Conservation (phyloP, 805 yeast genomes). For the Saccharomycopsis malanga region DNA sequence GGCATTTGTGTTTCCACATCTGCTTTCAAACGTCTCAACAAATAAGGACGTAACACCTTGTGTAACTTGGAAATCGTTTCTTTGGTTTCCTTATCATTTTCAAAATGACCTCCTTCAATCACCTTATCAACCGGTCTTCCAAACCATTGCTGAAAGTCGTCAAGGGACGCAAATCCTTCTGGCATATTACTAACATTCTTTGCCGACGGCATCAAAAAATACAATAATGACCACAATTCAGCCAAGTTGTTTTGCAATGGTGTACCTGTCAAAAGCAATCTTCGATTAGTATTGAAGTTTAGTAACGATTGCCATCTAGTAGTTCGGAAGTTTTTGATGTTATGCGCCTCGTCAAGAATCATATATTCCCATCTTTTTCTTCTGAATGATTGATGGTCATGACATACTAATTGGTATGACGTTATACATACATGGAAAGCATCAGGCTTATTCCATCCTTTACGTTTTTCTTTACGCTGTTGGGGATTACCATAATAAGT, state of each 20-base stretch:
- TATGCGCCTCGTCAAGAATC: slow-evolving; percentile 98
- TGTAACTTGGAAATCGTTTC: slow-evolving; percentile 84
- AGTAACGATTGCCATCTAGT: slow-evolving; percentile 95
- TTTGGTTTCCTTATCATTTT: slow-evolving; percentile 70
- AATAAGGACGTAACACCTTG: slow-evolving; percentile 87
- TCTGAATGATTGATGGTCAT: slow-evolving; percentile 89
- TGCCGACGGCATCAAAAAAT: slow-evolving; percentile 92
- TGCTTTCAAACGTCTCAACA: slow-evolving; percentile 82
- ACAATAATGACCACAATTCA: slow-evolving; percentile 92
- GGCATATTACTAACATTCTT: slow-evolving; percentile 71
- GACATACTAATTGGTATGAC: slow-evolving; percentile 94
- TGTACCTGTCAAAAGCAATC: slow-evolving; percentile 89
- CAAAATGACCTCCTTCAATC: slow-evolving; percentile 61
- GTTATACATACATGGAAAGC: slow-evolving; percentile 96
- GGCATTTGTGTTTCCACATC: slow-evolving; percentile 99
- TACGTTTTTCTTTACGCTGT: slow-evolving; percentile 90
- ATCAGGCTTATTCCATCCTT: slow-evolving; percentile 96
- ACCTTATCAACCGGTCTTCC: slow-evolving; percentile 94
- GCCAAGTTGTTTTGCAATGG: slow-evolving; percentile 92
- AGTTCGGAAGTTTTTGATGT: slow-evolving; percentile 91
- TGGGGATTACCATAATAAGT: slow-evolving; percentile 97
- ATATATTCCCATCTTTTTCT: slow-evolving; percentile 92
- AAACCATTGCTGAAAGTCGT: slow-evolving; percentile 97
- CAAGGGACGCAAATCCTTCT: slow-evolving; percentile 91
- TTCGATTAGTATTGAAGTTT: slow-evolving; percentile 86